These are phyloP conservation scores for Aspergillus fructus DNA, from an alignment of 2,329 filamentous ascomycete genomes.

Conservation along the genomic window DNA sequence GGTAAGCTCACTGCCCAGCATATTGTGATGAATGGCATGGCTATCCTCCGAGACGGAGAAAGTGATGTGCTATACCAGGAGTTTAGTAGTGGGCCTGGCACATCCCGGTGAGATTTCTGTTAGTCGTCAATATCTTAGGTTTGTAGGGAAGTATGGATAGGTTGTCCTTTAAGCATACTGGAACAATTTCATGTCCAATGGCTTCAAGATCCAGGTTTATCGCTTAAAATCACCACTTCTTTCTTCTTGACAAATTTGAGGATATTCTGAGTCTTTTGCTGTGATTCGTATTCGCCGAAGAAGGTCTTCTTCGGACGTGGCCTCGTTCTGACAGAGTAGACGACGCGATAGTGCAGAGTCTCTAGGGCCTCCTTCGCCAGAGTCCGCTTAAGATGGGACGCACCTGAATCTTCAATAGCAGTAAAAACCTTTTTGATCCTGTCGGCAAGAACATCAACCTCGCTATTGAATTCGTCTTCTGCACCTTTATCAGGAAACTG, in stretches of 20 bases:
- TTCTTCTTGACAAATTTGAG: not conserved
- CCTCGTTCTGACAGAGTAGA: constrained; percentile 68
- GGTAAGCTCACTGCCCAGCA: no score
- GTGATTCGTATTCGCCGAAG: constrained; percentile 29
- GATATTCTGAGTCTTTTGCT: constrained; percentile 10
- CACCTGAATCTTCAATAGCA: constrained; percentile 72
- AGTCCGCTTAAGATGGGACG: constrained; percentile 68
- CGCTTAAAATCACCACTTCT: not conserved
- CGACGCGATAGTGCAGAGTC: constrained; percentile 69
- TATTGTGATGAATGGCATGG: no score
- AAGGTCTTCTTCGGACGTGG: constrained; percentile 52
- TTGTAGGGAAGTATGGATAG: not conserved
- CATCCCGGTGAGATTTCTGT: not conserved
- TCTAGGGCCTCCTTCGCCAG: constrained; percentile 77
- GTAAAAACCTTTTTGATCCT: constrained; percentile 57
- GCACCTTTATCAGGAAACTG: constrained; percentile 32
- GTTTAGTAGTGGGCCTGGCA: no score
- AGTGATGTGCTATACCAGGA: no score
- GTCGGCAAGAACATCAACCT: constrained; percentile 66
- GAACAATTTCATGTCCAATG: not conserved
- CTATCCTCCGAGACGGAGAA: no score
- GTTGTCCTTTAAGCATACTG: not conserved
- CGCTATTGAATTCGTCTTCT: constrained; percentile 62
- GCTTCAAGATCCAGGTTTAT: constrained; percentile 1
- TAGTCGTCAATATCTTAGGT: not conserved